Percentiles rank a stretch among this genome's conserved stretches.
Conservation (phyloP, 1,284 basidiomycete genomes). For the Malassezia nana region DNA sequence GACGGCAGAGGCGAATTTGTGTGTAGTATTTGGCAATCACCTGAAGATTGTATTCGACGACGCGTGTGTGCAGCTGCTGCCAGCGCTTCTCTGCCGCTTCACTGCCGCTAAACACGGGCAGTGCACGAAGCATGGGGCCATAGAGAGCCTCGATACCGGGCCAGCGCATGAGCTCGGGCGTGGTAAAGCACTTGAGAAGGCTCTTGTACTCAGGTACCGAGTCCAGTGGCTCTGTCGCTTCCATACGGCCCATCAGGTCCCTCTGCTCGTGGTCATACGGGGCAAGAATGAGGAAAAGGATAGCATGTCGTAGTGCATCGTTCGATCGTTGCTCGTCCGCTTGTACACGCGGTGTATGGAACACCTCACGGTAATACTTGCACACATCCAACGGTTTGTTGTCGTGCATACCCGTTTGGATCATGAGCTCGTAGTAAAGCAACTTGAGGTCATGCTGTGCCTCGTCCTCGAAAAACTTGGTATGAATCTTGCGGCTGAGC, state of each 20-base stretch:
- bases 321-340: slow-evolving; percentile 50
- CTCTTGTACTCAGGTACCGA: slow-evolving; percentile 83
- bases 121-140: slow-evolving; percentile 68
- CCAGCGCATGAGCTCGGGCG: slow-evolving; percentile 93
- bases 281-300: slow-evolving; percentile 85
- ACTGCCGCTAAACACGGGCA: slow-evolving; percentile 63
- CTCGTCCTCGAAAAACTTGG: slow-evolving; percentile 77
- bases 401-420: slow-evolving; percentile 76
- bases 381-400: slow-evolving; percentile 83
- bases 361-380: slow-evolving; percentile 88
- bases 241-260: slow-evolving; percentile 85
- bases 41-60: slow-evolving; percentile 96
- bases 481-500: slow-evolving; percentile 85
- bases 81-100: slow-evolving; percentile 63
- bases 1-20: slow-evolving; percentile 71
- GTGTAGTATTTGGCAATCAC: slow-evolving; percentile 91
- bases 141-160: slow-evolving; percentile 87
- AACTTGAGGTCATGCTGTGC: slow-evolving; percentile 90
- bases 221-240: slow-evolving; percentile 57
- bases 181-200: slow-evolving; percentile 90
- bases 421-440: slow-evolving; percentile 91
- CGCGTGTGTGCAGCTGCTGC: slow-evolving; percentile 88
- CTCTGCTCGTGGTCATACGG: slow-evolving; percentile 94
- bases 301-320: slow-evolving; percentile 58
- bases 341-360: slow-evolving; percentile 87